Conservation (phyloP, 1,284 basidiomycete species). For the Uromyces viciae-fabae region DNA sequence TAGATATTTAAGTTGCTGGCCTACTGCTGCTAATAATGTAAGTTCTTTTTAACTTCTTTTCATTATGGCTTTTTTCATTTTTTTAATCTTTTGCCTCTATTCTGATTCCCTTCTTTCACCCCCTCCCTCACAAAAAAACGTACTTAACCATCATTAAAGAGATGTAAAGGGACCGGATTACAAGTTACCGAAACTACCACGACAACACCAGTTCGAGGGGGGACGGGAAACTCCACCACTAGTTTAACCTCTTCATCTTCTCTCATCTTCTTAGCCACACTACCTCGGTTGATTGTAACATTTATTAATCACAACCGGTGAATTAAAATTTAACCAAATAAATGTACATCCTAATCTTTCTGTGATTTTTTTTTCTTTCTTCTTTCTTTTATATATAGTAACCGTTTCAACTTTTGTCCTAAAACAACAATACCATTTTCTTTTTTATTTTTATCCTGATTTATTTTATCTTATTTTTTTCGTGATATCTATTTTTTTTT, state of each 20-base stretch:
- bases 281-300: neutral
- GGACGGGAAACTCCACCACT: neutral
- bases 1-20: conserved; percentile 44
- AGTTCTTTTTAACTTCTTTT: neutral
- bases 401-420: too few species aligned
- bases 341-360: too few species aligned
- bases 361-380: too few species aligned
- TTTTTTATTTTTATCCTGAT: too few species aligned
- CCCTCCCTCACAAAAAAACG: too few species aligned
- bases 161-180: conserved; percentile 40
- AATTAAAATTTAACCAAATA: too few species aligned
- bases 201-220: neutral
- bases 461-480: too few species aligned
- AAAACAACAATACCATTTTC: too few species aligned
- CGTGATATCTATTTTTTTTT: too few species aligned
- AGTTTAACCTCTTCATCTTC: neutral
- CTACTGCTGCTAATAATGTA: conserved; percentile 39
- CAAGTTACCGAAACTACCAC: conserved; percentile 32
- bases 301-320: neutral
- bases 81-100: neutral
- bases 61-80: neutral
- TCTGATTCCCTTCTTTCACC: neutral
- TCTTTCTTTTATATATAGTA: too few species aligned
- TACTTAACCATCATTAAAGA: neutral
- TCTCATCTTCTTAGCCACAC: neutral